phyloP scores from a whole-genome alignment of 352 stramenopile genomes.

The Phytophthora melonis region DNA sequence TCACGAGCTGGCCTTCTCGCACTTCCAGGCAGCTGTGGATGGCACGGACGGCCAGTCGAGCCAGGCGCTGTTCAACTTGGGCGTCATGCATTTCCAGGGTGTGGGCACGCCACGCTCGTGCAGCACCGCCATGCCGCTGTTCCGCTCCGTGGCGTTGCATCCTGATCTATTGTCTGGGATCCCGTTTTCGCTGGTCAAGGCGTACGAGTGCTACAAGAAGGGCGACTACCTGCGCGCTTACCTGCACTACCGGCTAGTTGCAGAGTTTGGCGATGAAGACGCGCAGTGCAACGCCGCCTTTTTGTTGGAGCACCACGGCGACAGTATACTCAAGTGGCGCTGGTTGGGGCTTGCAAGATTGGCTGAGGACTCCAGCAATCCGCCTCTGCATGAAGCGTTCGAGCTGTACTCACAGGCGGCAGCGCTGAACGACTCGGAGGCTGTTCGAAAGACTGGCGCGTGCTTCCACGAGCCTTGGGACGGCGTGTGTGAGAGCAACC shows the following conservation, averaged over 20 bases:
- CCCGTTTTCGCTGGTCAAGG: constrained; percentile 76
- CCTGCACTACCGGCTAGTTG: constrained; percentile 72
- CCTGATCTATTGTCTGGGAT: constrained; percentile 53
- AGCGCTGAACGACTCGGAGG: constrained; percentile 75
- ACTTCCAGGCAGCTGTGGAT: constrained; percentile 69
- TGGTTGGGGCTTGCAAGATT: constrained; percentile 34
- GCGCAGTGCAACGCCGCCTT: constrained; percentile 78
- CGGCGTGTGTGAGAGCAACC: constrained; percentile 63
- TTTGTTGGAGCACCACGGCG: constrained; percentile 67
- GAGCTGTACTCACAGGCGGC: constrained; percentile 62
- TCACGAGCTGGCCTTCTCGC: constrained; percentile 56
- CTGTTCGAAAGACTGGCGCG: constrained; percentile 67
- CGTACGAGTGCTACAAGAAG: constrained; percentile 68
- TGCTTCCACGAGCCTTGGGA: constrained; percentile 76
- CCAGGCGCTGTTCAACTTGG: constrained; percentile 76
- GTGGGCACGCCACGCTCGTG: constrained; percentile 64
- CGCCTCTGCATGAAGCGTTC: constrained; percentile 55
- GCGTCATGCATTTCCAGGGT: constrained; percentile 76
- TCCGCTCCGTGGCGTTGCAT: constrained; percentile 72
- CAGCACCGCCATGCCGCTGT: constrained; percentile 53
- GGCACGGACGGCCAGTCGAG: constrained; percentile 52
- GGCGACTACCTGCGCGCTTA: constrained; percentile 75
- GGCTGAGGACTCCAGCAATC: constrained; percentile 12
- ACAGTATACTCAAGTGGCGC: constrained; percentile 48
- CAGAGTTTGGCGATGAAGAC: constrained; percentile 72